Evolutionary conservation across 805 yeast species (phyloP).

Genomic region (Ogataea dorogensis): DNA sequence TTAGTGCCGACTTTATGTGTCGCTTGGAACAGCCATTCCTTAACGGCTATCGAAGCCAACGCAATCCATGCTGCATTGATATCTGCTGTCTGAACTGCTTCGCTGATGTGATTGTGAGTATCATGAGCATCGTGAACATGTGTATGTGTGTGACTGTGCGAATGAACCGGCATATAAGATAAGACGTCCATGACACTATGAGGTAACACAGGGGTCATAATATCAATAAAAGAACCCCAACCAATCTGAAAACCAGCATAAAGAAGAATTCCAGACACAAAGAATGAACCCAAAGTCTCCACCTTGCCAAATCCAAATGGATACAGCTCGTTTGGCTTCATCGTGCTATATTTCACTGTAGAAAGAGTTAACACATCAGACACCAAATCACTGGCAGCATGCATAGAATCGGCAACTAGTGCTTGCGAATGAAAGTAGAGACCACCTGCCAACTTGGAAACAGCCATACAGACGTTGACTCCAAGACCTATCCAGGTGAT

Average conservation of each 20-base stretch:
- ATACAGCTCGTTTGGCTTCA: conserved; percentile 54
- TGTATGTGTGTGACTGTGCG: conserved; percentile 51
- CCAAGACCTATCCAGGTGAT: conserved; percentile 90
- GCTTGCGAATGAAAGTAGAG: conserved; percentile 92
- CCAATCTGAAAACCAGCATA: conserved; percentile 91
- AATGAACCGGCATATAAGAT: conserved; percentile 48
- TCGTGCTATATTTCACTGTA: conserved; percentile 75
- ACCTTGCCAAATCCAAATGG: conserved; percentile 93
- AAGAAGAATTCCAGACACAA: conserved; percentile 79
- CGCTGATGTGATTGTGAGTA: conserved; percentile 4
- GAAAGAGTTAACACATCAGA: conserved; percentile 87
- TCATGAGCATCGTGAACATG: conserved; percentile 32
- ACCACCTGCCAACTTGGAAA: conserved; percentile 86
- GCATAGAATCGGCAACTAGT: conserved; percentile 89
- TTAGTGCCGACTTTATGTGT: conserved; percentile 77
- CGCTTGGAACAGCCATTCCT: conserved; percentile 83
- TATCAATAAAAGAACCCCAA: conserved; percentile 71
- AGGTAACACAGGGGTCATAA: conserved; percentile 68
- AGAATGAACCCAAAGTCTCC: conserved; percentile 87
- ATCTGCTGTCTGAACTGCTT: conserved; percentile 45
- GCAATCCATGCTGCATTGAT: conserved; percentile 98
- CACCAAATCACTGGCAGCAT: conserved; percentile 85
- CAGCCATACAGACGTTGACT: conserved; percentile 83
- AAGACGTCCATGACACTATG: conserved; percentile 54
- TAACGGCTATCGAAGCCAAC: conserved; percentile 77